phyloP scores from a whole-genome alignment of 495 filamentous ascomycete species.

The Talaromyces adpressus region DNA sequence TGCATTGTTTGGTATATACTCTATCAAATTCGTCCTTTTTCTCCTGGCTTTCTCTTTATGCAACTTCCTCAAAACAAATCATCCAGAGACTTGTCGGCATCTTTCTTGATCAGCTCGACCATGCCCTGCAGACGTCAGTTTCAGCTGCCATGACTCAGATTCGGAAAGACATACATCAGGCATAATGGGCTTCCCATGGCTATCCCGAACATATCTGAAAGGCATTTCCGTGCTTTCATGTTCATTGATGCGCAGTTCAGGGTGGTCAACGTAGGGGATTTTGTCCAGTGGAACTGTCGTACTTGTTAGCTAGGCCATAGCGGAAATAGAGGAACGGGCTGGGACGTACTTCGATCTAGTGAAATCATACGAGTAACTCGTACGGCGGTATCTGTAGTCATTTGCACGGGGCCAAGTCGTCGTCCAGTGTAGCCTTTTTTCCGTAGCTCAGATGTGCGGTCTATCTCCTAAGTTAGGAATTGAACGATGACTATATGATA shows the following conservation, averaged over 20 bases:
- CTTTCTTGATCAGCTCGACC: conserved; percentile 86
- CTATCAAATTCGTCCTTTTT: not conserved
- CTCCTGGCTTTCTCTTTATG: not conserved
- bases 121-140: conserved; percentile 58
- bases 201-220: conserved; percentile 82
- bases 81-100: conserved; percentile 84
- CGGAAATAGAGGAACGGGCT: not conserved
- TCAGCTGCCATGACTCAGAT: not conserved
- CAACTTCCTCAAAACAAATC: conserved; percentile 61
- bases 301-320: conserved; percentile 12
- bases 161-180: conserved; percentile 56
- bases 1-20: conserved; percentile 1
- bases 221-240: conserved; percentile 95
- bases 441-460: conserved; percentile 86
- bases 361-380: conserved; percentile 85
- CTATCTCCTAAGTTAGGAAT: conserved; percentile 32
- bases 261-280: conserved; percentile 77
- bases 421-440: conserved; percentile 88
- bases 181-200: conserved; percentile 77
- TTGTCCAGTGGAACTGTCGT: conserved; percentile 63
- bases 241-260: conserved; percentile 81
- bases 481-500: not conserved
- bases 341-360: conserved; percentile 62
- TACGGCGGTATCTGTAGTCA: conserved; percentile 98
- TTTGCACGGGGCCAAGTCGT: conserved; percentile 85